Conservation (phyloP, 805 yeast genomes). For the Yarrowia divulgata region DNA sequence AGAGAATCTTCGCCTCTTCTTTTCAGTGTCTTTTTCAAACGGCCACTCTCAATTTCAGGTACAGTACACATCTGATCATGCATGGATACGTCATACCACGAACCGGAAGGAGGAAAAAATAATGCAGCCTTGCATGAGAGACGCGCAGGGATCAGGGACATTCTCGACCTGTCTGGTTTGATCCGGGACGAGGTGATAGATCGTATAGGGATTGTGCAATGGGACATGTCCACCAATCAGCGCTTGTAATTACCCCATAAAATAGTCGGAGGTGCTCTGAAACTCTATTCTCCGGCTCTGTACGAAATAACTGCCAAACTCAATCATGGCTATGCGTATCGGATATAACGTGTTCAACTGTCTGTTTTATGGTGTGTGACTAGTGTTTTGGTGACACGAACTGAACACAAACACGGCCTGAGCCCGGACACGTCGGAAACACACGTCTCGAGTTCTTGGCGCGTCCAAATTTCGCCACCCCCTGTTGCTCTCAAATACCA, state of each 20-base stretch:
- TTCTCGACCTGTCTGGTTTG: no score
- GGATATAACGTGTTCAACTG: constrained; percentile 25
- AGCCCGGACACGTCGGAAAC: not conserved
- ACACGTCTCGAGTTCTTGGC: not conserved
- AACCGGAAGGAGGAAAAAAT: not conserved
- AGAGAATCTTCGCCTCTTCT: no score
- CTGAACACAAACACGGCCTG: not conserved
- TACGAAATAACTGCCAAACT: not conserved
- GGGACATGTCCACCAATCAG: not conserved
- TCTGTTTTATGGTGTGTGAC: not conserved
- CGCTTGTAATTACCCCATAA: not conserved
- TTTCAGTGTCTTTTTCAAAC: no score
- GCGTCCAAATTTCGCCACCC: not conserved
- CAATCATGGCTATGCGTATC: constrained; percentile 10
- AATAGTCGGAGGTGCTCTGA: not conserved
- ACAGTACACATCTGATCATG: constrained; percentile 3
- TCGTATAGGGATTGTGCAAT: no score
- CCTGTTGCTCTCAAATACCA: not conserved
- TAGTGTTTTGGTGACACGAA: not conserved
- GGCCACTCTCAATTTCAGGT: not conserved
- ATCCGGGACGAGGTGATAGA: no score
- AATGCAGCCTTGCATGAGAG: not conserved
- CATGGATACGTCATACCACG: constrained; percentile 16
- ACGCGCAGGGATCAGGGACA: not conserved
- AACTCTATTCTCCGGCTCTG: not conserved